These are phyloP conservation scores for Mucor sp. DNA, from an alignment of 371 early-diverging fungal genomes.

Conservation along the genomic window DNA sequence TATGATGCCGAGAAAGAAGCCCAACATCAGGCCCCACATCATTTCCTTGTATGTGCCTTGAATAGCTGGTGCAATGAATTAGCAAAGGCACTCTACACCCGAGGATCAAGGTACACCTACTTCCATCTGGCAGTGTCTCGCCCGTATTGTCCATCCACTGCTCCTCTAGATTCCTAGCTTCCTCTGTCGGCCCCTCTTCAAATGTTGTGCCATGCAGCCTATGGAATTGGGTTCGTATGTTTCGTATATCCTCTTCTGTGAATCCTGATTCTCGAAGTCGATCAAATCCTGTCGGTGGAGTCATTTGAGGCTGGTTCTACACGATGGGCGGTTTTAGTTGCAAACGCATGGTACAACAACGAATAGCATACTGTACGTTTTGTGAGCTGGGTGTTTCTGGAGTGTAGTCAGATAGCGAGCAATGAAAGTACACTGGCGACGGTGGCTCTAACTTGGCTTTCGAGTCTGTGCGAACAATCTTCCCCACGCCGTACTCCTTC, in stretches of 20 bases:
- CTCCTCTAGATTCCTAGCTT: constrained; percentile 61
- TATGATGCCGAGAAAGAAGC: constrained; percentile 70
- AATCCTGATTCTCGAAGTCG: constrained; percentile 72
- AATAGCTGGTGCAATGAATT: constrained; percentile 21
- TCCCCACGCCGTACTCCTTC: constrained; percentile 41
- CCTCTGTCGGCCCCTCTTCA: constrained; percentile 23
- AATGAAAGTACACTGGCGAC: constrained; percentile 47
- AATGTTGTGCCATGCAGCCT: constrained; percentile 36
- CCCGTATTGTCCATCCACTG: constrained; percentile 74
- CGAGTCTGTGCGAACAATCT: constrained; percentile 22
- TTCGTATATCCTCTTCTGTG: constrained; percentile 67
- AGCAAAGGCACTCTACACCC: not conserved
- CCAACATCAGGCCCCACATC: constrained; percentile 65
- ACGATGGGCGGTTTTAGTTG: not conserved
- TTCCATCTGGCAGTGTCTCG: constrained; percentile 60
- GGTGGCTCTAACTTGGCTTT: constrained; percentile 36
- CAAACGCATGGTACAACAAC: not conserved
- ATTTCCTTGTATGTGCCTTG: constrained; percentile 68
- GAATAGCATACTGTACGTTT: constrained; percentile 15
- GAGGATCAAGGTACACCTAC: constrained; percentile 30
- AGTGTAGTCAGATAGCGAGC: constrained; percentile 48
- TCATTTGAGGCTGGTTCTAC: constrained; percentile 34
- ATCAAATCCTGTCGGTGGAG: constrained; percentile 66
- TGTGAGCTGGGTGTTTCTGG: constrained; percentile 24
- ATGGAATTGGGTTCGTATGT: constrained; percentile 70